Conservation (phyloP, 139 green algal species). For the Closterium sp. region DNA sequence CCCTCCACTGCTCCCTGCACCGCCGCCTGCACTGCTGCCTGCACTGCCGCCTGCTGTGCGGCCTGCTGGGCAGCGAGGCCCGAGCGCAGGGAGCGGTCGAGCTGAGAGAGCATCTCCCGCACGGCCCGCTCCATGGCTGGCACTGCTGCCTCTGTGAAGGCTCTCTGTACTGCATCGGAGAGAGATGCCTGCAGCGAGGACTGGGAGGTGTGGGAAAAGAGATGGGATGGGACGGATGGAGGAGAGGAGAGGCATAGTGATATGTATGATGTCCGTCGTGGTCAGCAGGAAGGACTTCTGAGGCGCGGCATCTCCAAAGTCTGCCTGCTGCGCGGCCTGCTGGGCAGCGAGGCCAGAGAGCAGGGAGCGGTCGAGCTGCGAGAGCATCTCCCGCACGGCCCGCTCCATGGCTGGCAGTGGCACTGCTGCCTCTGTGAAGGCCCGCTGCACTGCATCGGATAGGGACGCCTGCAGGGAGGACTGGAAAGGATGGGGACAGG, state of each 20-base stretch:
- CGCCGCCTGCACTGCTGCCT: constrained; percentile 43
- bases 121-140: constrained; percentile 73
- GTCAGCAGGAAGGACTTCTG: neutral
- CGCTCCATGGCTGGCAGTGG: constrained; percentile 78
- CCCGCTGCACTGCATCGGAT: neutral
- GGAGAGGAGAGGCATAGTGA: neutral
- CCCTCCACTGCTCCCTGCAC: constrained; percentile 31
- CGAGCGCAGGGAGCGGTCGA: constrained; percentile 65
- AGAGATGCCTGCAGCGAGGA: neutral
- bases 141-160: constrained; percentile 64
- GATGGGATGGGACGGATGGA: neutral
- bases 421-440: constrained; percentile 64
- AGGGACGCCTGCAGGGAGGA: neutral
- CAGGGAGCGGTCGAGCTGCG: constrained; percentile 69
- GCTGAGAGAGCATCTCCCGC: constrained; percentile 62
- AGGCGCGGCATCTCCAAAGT: constrained; percentile 64
- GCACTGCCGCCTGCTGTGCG: constrained; percentile 3
- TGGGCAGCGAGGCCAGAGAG: constrained; percentile 67
- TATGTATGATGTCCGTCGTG: no score
- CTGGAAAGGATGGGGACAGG: neutral
- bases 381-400: constrained; percentile 63
- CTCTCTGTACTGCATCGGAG: neutral
- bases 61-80: constrained; percentile 68
- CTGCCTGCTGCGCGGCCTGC: neutral
- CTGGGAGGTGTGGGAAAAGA: neutral